Percentiles rank a stretch among this genome's conserved stretches.
Evolutionary conservation across 2,329 filamentous ascomycete genomes (phyloP).

Genomic region (Clonostachys rhizophaga): DNA sequence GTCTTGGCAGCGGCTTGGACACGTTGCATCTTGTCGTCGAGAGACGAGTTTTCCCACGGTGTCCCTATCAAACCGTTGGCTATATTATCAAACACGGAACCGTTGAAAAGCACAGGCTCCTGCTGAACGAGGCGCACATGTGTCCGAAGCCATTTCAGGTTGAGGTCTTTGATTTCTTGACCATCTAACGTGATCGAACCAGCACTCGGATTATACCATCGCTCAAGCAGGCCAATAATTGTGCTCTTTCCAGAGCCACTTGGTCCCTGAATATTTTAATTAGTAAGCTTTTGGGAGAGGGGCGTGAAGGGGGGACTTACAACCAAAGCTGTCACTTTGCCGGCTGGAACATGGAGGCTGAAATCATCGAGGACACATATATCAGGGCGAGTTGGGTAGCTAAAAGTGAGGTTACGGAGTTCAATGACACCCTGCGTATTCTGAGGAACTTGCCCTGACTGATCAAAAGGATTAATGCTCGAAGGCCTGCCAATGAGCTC

Average conservation of each 20-base stretch:
- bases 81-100: constrained; percentile 48
- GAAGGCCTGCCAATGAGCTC: constrained; percentile 39
- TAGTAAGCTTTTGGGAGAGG: too few relatives aligned
- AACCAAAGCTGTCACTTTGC: constrained; percentile 49
- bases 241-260: constrained; percentile 57
- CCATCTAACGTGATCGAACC: constrained; percentile 41
- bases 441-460: constrained; percentile 19
- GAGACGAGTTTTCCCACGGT: constrained; percentile 24
- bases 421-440: constrained; percentile 37
- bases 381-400: constrained; percentile 52
- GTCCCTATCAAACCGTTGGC: constrained; percentile 36
- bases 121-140: constrained; percentile 47
- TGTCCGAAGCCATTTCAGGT: constrained; percentile 47
- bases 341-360: constrained; percentile 33
- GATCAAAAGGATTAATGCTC: constrained; percentile 33
- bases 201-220: constrained; percentile 50
- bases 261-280: constrained; percentile 24
- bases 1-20: constrained; percentile 42
- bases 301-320: too few relatives aligned
- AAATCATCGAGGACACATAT: constrained; percentile 37
- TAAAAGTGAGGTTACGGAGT: constrained; percentile 42
- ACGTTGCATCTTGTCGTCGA: constrained; percentile 37
- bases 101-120: constrained; percentile 49
- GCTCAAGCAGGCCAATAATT: constrained; percentile 49
- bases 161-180: constrained; percentile 15